Evolutionary conservation across 179 eudicot species (phyloP).

Genomic region (Monotropa hypopitys): DNA sequence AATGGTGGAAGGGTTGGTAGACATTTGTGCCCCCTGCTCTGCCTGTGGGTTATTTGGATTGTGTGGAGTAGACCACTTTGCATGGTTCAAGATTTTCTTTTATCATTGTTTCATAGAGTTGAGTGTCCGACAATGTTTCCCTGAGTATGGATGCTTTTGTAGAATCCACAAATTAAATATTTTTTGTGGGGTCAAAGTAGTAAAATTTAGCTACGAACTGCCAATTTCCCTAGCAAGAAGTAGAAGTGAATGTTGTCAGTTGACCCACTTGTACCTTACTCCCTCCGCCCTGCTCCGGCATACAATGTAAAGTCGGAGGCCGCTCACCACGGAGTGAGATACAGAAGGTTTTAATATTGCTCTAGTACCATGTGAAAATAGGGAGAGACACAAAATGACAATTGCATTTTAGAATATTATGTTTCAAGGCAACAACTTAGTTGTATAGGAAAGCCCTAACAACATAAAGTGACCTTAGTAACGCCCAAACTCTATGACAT

Average conservation of each 20-base stretch:
- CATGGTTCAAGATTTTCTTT: not conserved
- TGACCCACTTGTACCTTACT: too few relatives aligned
- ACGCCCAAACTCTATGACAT: not conserved
- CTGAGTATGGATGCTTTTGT: not conserved
- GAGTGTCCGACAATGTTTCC: not conserved
- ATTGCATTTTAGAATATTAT: not conserved
- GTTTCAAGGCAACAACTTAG: not conserved
- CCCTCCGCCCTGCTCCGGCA: not conserved
- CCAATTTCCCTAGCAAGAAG: too few relatives aligned
- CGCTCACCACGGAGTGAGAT: not conserved
- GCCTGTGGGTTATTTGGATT: not conserved
- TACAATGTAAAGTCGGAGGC: not conserved
- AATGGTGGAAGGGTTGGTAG: not conserved
- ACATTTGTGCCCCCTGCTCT: not conserved
- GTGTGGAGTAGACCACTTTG: not conserved
- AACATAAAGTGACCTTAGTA: not conserved
- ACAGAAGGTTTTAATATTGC: not conserved
- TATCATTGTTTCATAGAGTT: not conserved
- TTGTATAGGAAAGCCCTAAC: not conserved
- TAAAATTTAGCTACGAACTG: too few relatives aligned
- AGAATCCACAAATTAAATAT: not conserved
- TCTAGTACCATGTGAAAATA: not conserved
- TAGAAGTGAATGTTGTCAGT: too few relatives aligned
- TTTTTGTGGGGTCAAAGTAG: not conserved
- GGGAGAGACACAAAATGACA: not conserved